Conservation (phyloP, 306 rosid genomes). For the Purshia tridentata region DNA sequence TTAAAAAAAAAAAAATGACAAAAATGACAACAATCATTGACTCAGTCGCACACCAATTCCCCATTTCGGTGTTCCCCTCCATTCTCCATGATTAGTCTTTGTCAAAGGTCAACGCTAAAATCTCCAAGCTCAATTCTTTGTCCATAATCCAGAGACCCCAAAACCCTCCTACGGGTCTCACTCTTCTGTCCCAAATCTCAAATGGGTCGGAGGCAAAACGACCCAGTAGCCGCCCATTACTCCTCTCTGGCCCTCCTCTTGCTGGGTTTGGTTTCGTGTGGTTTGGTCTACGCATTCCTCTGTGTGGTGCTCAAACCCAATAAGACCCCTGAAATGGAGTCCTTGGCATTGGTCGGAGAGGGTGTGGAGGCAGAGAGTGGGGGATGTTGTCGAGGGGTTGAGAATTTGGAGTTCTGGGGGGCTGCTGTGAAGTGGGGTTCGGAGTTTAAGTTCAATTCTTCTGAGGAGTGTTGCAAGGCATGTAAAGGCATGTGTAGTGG, state of each 20-base stretch:
- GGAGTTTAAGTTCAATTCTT: constrained; percentile 67
- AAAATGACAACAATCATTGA: neutral
- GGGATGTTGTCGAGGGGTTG: constrained; percentile 73
- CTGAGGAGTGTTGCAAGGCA: constrained; percentile 72
- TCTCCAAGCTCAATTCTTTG: constrained; percentile 4
- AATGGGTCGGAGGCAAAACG: constrained; percentile 75
- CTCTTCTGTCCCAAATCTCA: constrained; percentile 23
- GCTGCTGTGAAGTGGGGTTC: constrained; percentile 94
- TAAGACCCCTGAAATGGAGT: constrained; percentile 10
- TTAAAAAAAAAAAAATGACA: neutral
- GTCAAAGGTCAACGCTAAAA: constrained; percentile 44
- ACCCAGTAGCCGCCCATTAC: constrained; percentile 35
- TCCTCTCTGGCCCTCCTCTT: constrained; percentile 43
- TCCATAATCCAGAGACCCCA: constrained; percentile 13
- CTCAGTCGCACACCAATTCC: neutral
- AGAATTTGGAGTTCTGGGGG: constrained; percentile 87
- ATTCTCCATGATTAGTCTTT: neutral
- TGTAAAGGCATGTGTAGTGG: constrained; percentile 88
- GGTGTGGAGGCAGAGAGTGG: constrained; percentile 31
- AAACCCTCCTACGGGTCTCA: constrained; percentile 33
- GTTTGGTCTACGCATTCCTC: constrained; percentile 53
- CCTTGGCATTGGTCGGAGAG: constrained; percentile 26
- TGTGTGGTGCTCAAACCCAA: constrained; percentile 42
- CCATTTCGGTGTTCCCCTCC: neutral
- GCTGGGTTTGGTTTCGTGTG: constrained; percentile 52